phyloP scores from a whole-genome alignment of 2,329 filamentous ascomycete species.

The Microthyrium microscopicum region DNA sequence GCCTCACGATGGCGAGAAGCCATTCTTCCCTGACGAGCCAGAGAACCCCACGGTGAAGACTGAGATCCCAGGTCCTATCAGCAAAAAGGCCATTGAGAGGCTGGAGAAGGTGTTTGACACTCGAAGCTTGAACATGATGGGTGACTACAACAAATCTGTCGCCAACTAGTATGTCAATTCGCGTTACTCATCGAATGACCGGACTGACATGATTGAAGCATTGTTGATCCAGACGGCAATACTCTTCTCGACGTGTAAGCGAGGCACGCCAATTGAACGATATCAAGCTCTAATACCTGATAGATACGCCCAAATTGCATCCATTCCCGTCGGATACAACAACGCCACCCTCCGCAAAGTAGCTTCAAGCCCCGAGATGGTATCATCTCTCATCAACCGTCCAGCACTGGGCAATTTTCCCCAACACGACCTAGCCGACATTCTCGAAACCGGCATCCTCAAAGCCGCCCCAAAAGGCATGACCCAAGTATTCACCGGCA shows the following conservation, averaged over 20 bases:
- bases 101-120: conserved; percentile 72
- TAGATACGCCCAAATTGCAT: conserved; percentile 81
- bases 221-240: conserved; percentile 56
- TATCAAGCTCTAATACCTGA: background rate
- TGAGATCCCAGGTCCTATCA: conserved; percentile 59
- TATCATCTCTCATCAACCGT: conserved; percentile 66
- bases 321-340: conserved; percentile 85
- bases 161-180: conserved; percentile 54
- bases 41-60: conserved; percentile 36
- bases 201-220: conserved; percentile 16
- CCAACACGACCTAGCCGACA: conserved; percentile 62
- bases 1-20: background rate
- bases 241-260: conserved; percentile 54
- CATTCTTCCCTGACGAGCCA: conserved; percentile 41
- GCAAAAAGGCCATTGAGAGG: conserved; percentile 50
- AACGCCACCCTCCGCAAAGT: conserved; percentile 58
- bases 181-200: background rate
- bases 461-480: conserved; percentile 68
- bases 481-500: conserved; percentile 79
- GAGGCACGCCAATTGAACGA: background rate
- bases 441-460: conserved; percentile 66
- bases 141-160: conserved; percentile 20
- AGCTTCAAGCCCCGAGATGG: conserved; percentile 63
- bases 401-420: conserved; percentile 87
- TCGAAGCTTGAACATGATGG: conserved; percentile 53